Percentiles rank a stretch among this genome's conserved stretches.
Conservation (phyloP, 805 yeast genomes). For the Wickerhamomyces rabaulensis region DNA sequence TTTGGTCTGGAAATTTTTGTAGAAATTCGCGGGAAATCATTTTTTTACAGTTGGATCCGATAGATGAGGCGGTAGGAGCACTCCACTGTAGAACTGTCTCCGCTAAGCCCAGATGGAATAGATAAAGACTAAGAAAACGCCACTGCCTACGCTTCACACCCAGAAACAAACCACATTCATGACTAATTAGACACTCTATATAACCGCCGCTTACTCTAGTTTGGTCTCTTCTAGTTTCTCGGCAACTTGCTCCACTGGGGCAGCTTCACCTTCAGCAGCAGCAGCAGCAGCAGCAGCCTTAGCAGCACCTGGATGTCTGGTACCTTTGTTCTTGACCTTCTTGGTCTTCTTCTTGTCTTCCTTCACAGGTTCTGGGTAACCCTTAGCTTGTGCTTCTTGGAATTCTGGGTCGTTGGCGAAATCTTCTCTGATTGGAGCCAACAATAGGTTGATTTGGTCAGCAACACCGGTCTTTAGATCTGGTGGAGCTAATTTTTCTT, state of each 20-base stretch:
- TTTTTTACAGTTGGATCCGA: too few species aligned
- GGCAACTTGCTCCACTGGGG: conserved; percentile 30
- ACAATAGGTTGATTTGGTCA: conserved; percentile 71
- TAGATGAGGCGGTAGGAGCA: too few species aligned
- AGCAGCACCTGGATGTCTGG: conserved; percentile 75
- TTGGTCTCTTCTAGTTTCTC: conserved; percentile 30
- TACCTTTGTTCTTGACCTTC: conserved; percentile 82
- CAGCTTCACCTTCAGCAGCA: conserved; percentile 25
- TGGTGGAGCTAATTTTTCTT: conserved; percentile 79
- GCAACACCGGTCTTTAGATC: conserved; percentile 92
- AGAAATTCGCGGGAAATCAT: not conserved
- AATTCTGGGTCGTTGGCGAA: conserved; percentile 60
- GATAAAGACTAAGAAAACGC: too few species aligned
- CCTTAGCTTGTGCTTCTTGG: conserved; percentile 67
- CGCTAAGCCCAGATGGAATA: too few species aligned
- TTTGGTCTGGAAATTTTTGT: not conserved
- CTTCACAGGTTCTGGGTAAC: conserved; percentile 73
- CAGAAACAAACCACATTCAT: not conserved
- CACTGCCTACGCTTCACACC: too few species aligned
- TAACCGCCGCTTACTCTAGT: conserved; percentile 1
- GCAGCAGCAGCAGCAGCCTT: conserved; percentile 31
- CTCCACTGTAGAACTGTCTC: too few species aligned
- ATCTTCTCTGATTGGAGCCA: conserved; percentile 80
- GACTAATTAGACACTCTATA: not conserved
- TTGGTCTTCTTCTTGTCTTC: conserved; percentile 62